Base-by-base conservation (phyloP, 2,329 filamentous ascomycete species). In the Paraphaeosphaeria sporulosa region DNA sequence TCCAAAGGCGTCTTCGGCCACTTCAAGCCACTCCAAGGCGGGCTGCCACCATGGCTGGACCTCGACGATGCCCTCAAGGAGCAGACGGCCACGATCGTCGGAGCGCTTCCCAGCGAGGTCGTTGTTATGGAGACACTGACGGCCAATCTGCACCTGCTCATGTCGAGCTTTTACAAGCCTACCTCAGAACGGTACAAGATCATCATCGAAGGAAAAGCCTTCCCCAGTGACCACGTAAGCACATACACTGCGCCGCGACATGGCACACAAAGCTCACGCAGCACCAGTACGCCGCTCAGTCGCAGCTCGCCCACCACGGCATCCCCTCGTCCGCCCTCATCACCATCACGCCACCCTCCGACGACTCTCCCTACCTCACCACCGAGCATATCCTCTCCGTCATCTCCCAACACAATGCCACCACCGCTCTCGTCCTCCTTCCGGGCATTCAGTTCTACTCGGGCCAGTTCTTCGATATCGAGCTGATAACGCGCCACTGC, bases 381-480 rank as follows among this genome's bases (percentile, higher is more conserved):
- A 96, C 90, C 0, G 85, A 89, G 47, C 83, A 89, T 64, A 90
- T 97, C 43, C 82, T 95, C 10, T 82, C 85, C 8, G 82, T 87
- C 4, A 96, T 97, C 65, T 90, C 93, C 62, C 80, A 87, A 60
- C 89, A 97, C 72, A 90, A 90, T 48, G 83, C 87, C 0, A 86
- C 86, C 6, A 89, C 92, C 0, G 91, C 93, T 1, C 79, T 97
- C 9, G 80, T 97, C 0, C 85, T 97, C 4, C 86, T 97, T 0
- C 92, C 93, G 0, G 94, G 92, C 10, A 90, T 97, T 44, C 93
- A 97, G 75, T 97, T 93, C 81, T 97, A 96, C 80, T 95, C 90
- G 0, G 93, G 93, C 57, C 94, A 97, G 76, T 87, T 91, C 58
- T 91, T 97, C 68, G 92, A 97, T 76, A 94, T 97, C 4, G 79